Conservation (phyloP, 78 protist genomes). For the Pigoraptor vietnamica region DNA sequence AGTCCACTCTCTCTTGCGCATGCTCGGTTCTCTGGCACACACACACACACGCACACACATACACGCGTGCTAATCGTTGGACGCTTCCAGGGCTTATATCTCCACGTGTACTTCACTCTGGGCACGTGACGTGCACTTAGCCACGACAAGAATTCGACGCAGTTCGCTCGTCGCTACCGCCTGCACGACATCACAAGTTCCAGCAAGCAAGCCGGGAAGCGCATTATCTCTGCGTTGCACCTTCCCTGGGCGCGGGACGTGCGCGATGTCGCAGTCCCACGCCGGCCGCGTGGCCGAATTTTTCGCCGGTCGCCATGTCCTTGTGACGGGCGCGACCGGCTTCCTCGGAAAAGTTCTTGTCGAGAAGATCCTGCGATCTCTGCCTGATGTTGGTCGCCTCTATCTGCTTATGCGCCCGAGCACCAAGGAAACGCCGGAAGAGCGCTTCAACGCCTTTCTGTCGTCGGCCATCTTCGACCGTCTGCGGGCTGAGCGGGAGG, state of each 20-base stretch:
- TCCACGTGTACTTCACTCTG: too few relatives aligned
- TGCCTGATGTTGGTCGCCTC: conserved; percentile 22
- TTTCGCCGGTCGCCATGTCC: conserved; percentile 33
- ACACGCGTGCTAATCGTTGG: too few relatives aligned
- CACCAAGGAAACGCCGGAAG: not conserved
- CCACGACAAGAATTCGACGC: too few relatives aligned
- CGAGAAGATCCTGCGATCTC: conserved; percentile 59
- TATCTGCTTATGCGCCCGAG: conserved; percentile 30
- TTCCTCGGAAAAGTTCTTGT: conserved; percentile 72
- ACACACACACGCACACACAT: too few relatives aligned
- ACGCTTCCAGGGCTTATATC: too few relatives aligned
- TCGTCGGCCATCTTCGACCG: not conserved
- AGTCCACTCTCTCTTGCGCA: not conserved
- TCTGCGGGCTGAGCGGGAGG: not conserved
- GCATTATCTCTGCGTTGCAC: too few relatives aligned
- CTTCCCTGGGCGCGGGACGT: too few relatives aligned
- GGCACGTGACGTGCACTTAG: too few relatives aligned
- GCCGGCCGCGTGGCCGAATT: not conserved
- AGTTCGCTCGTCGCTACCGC: too few relatives aligned
- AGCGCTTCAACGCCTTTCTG: not conserved
- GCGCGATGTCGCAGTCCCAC: not conserved
- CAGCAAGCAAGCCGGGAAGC: too few relatives aligned
- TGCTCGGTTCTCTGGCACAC: not conserved
- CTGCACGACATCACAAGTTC: too few relatives aligned
- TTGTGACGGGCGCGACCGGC: conserved; percentile 79